Evolutionary conservation across 2,329 filamentous ascomycete genomes (phyloP), one percentile per base, ranked within the genome.

Genomic region (Verticillium klebahnii): DNA sequence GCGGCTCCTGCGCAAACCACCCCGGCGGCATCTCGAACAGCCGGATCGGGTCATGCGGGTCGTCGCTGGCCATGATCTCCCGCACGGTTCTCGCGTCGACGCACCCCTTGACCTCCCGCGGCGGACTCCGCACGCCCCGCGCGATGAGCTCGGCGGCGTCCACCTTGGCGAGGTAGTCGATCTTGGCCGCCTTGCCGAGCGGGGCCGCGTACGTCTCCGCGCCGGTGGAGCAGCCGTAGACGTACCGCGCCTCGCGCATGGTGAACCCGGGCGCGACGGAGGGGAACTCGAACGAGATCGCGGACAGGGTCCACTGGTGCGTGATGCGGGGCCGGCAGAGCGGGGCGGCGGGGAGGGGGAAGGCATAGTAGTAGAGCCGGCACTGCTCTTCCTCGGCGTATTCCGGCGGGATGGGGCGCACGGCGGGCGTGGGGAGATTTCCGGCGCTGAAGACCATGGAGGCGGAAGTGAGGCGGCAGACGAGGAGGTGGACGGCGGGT

Each of bases 221-320:
- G 0, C 80, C 80, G 0, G 85, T 86, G 25, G 84, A 88, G 71
- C 88, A 90, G 2, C 89, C 88, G 65, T 90, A 91, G 31, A 91
- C 78, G 64, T 85, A 91, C 1, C 78, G 80, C 19, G 85, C 82
- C 11, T 74, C 67, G 2, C 70, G 74, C 87, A 90, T 90, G 23
- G 83, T 80, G 17, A 76, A 69, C 1, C 78, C 74, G 1, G 84
- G 80, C 0, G 82, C 79, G 0, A 89, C 73, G 0, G 84, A 84
- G 0, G 89, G 88, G 59, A 91, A 91, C 64, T 91, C 89, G 61
- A 91, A 88, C 0, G 87, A 83, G 52, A 91, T 85, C 1, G 84
- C 79, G 0, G 85, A 82, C 1, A 91, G 75, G 0, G 85, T 86
- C 76, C 87, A 90, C 66, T 91, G 86, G 56, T 88, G 80, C 0